Percentiles rank a stretch among this genome's conserved stretches.
phyloP scores from a whole-genome alignment of 2,329 filamentous ascomycete genomes.

The Dothiorella sarmentorum region DNA sequence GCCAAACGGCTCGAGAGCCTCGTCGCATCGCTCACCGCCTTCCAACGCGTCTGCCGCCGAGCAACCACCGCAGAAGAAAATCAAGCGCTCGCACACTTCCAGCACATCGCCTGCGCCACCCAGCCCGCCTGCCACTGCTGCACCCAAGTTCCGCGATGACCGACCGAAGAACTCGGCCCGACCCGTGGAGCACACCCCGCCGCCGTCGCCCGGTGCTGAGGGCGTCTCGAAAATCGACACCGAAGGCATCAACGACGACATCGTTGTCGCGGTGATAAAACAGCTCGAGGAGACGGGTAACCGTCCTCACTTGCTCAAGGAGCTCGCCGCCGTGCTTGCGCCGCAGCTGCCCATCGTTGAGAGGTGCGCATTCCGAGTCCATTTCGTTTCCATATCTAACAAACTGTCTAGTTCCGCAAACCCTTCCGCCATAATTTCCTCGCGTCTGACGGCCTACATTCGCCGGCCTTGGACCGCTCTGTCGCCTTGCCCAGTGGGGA shows the following conservation, averaged over 20 bases:
- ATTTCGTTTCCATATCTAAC: neutral
- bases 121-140: constrained; percentile 44
- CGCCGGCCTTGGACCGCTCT: constrained; percentile 78
- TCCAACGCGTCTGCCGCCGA: constrained; percentile 55
- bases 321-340: constrained; percentile 77
- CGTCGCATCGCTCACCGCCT: constrained; percentile 53
- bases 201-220: constrained; percentile 64
- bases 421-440: constrained; percentile 91
- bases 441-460: constrained; percentile 81
- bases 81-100: constrained; percentile 71
- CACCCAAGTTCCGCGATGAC: constrained; percentile 47
- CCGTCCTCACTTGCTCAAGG: constrained; percentile 89
- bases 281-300: constrained; percentile 89
- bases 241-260: constrained; percentile 86
- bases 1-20: constrained; percentile 54
- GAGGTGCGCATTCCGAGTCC: constrained; percentile 65
- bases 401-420: constrained; percentile 75
- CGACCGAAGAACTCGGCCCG: constrained; percentile 46
- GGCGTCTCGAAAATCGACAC: constrained; percentile 64
- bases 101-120: constrained; percentile 38
- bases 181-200: constrained; percentile 68
- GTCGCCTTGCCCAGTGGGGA: constrained; percentile 81
- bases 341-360: constrained; percentile 77
- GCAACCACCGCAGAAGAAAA: constrained; percentile 55
- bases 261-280: constrained; percentile 84